phyloP scores from a whole-genome alignment of 768 basidiomycete genomes.

The Rhodotorula taiwanensis region DNA sequence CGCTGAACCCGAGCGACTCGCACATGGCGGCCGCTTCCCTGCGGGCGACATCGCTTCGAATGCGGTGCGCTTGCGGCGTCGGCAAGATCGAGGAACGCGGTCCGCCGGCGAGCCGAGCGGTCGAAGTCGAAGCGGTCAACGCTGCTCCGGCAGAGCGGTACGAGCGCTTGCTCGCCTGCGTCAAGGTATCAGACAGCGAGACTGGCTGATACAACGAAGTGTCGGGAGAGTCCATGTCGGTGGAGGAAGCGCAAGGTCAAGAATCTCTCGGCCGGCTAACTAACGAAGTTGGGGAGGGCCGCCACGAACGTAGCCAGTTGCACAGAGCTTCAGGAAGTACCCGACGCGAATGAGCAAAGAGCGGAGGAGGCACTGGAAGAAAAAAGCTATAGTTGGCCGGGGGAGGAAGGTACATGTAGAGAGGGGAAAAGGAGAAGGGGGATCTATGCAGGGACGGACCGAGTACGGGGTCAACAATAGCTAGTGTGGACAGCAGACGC shows the following conservation, averaged over 20 bases:
- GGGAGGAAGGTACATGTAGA: too few relatives aligned
- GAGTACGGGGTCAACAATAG: too few relatives aligned
- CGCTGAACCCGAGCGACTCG: not conserved
- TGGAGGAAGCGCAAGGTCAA: not conserved
- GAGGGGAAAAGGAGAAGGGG: too few relatives aligned
- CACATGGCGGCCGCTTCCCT: conserved; percentile 13
- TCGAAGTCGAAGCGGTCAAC: not conserved
- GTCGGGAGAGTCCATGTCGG: conserved; percentile 19
- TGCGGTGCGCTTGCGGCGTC: too few relatives aligned
- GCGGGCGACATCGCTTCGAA: conserved; percentile 12
- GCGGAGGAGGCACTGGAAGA: too few relatives aligned
- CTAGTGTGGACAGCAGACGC: not conserved
- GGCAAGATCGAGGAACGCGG: conserved; percentile 6
- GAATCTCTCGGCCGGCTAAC: not conserved
- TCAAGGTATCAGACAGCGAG: conserved; percentile 16
- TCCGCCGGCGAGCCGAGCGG: not conserved
- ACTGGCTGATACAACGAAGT: conserved; percentile 13
- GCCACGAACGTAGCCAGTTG: not conserved
- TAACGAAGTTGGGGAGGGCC: too few relatives aligned
- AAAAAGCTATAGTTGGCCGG: too few relatives aligned
- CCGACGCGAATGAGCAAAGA: too few relatives aligned
- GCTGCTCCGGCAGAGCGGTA: conserved; percentile 3
- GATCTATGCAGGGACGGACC: too few relatives aligned
- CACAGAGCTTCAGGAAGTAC: too few relatives aligned
- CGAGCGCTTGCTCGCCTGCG: not conserved